Evolutionary conservation across 1,284 basidiomycete genomes (phyloP).

Genomic region (Ganoderma sinense): DNA sequence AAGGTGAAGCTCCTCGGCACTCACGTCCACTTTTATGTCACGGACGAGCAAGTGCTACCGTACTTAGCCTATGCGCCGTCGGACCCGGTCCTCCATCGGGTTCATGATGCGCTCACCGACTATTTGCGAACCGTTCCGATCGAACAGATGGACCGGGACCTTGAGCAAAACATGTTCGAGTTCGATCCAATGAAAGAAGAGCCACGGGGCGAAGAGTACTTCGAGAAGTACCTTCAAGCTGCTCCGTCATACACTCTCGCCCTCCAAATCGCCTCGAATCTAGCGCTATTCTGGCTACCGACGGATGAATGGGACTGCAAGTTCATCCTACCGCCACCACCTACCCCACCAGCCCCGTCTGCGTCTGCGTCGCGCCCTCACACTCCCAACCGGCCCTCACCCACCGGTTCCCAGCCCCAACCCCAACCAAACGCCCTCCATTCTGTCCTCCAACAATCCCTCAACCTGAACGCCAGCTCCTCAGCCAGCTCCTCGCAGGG

Average conservation of each 20-base stretch:
- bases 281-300: constrained; percentile 69
- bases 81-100: constrained; percentile 53
- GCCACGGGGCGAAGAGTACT: constrained; percentile 16
- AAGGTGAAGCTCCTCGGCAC: constrained; percentile 70
- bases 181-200: constrained; percentile 57
- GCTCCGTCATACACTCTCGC: constrained; percentile 71
- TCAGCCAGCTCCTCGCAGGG: constrained; percentile 5
- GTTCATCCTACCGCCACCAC: constrained; percentile 47
- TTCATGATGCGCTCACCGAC: constrained; percentile 45
- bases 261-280: constrained; percentile 66
- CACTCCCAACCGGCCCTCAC: constrained; percentile 29
- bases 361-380: constrained; percentile 29
- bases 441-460: constrained; percentile 32
- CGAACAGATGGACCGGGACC: constrained; percentile 51
- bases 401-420: constrained; percentile 18
- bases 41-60: constrained; percentile 67
- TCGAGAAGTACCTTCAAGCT: constrained; percentile 48
- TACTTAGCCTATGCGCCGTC: constrained; percentile 71
- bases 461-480: constrained; percentile 29
- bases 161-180: constrained; percentile 45
- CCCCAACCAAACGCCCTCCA: constrained; percentile 24
- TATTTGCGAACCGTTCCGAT: constrained; percentile 42
- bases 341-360: neutral
- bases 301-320: constrained; percentile 77
- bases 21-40: constrained; percentile 51